phyloP scores from a whole-genome alignment of 108 stramenopile species.

The Mediolabrus comicus region DNA sequence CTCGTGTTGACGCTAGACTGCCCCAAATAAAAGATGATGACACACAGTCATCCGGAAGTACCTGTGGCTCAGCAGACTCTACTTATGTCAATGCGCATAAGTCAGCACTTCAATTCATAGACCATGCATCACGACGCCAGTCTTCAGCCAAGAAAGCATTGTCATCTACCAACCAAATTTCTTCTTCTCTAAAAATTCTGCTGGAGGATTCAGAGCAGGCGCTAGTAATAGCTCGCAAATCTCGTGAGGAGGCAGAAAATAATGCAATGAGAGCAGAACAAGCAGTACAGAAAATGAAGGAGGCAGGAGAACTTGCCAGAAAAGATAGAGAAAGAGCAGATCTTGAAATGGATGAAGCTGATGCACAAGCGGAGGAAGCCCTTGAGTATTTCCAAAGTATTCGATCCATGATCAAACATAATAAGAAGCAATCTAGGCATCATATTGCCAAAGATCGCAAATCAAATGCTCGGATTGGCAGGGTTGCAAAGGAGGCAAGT shows the following conservation, averaged over 20 bases:
- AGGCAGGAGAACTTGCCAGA: conserved; percentile 21
- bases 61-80: neutral
- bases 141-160: conserved; percentile 21
- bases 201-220: conserved; percentile 20
- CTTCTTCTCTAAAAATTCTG: conserved; percentile 13
- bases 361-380: conserved; percentile 27
- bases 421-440: neutral
- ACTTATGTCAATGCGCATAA: conserved; percentile 1
- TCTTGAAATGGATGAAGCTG: conserved; percentile 25
- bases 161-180: conserved; percentile 12
- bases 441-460: neutral
- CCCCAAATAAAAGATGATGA: neutral
- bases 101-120: conserved; percentile 25
- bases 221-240: conserved; percentile 14
- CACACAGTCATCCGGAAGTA: too few relatives aligned
- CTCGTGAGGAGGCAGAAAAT: conserved; percentile 20
- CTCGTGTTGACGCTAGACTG: too few relatives aligned
- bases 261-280: conserved; percentile 20
- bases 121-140: conserved; percentile 28
- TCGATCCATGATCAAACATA: too few relatives aligned
- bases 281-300: conserved; percentile 15
- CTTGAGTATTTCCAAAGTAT: conserved; percentile 24
- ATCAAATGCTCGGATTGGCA: conserved; percentile 4
- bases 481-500: neutral
- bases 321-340: conserved; percentile 15